phyloP scores from a whole-genome alignment of 805 yeast genomes.

The Yarrowia divulgata region DNA sequence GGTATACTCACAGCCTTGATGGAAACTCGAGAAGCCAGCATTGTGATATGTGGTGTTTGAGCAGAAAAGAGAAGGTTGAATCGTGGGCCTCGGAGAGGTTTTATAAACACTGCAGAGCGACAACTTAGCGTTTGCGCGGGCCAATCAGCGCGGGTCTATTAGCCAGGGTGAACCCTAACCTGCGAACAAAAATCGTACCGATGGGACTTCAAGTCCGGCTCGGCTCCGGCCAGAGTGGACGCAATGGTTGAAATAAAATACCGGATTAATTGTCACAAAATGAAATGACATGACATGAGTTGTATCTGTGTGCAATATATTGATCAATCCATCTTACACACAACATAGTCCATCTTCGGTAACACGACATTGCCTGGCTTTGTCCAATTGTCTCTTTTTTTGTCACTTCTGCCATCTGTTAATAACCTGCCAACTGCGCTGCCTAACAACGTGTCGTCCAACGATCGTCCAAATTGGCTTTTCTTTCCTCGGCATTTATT shows the following conservation, averaged over 20 bases:
- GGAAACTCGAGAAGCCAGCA: conserved; percentile 40
- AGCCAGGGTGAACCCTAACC: conserved; percentile 33
- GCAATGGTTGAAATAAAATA: too few relatives aligned
- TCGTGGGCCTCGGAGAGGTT: conserved; percentile 37
- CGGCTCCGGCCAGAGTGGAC: too few relatives aligned
- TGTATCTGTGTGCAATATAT: too few relatives aligned
- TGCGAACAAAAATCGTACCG: conserved; percentile 9
- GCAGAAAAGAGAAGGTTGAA: conserved; percentile 29
- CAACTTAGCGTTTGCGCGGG: neutral
- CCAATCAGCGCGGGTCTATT: conserved; percentile 25
- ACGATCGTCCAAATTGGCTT: conserved; percentile 19
- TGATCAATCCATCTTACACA: too few relatives aligned
- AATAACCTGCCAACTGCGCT: too few relatives aligned
- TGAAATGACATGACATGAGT: too few relatives aligned
- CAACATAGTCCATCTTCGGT: too few relatives aligned
- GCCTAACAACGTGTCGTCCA: neutral
- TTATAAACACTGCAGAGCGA: conserved; percentile 33
- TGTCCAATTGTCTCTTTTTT: too few relatives aligned
- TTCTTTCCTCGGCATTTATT: conserved; percentile 30
- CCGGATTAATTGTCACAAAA: conserved; percentile 16
- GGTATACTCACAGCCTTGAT: conserved; percentile 38
- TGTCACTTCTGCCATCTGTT: too few relatives aligned
- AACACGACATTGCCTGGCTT: too few relatives aligned
- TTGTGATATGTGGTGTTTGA: conserved; percentile 31
- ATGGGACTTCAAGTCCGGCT: conserved; percentile 26